A percentile compares a stretch with the other conserved stretches of the same genome.
Conservation (phyloP, 768 basidiomycete species). For the Mycena venus region DNA sequence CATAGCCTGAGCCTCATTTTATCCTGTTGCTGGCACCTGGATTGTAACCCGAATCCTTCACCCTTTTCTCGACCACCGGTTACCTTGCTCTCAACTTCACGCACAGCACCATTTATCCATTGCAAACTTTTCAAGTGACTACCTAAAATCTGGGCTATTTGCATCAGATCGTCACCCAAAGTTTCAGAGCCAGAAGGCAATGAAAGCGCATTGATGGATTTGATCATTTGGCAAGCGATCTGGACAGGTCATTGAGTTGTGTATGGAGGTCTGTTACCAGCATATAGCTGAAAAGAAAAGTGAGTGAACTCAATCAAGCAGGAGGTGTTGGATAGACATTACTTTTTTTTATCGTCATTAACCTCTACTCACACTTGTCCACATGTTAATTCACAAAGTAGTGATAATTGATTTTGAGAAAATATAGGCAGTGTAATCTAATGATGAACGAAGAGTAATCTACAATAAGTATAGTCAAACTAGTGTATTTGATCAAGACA, state of each 20-base stretch:
- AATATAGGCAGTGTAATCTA: not conserved
- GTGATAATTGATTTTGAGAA: no score
- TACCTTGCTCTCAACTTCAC: conserved; percentile 86
- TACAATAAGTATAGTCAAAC: not conserved
- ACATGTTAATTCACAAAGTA: no score
- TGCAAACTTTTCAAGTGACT: conserved; percentile 94
- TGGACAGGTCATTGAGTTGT: conserved; percentile 93
- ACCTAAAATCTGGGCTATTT: conserved; percentile 93
- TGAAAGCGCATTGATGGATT: conserved; percentile 90
- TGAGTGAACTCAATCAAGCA: conserved; percentile 10
- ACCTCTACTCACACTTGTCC: no score
- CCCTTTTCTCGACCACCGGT: conserved; percentile 81
- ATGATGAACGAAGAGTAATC: not conserved
- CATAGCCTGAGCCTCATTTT: conserved; percentile 53
- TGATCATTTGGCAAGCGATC: conserved; percentile 95
- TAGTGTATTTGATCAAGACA: not conserved
- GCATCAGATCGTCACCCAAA: conserved; percentile 83
- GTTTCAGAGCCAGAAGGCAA: conserved; percentile 58
- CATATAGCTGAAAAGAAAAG: conserved; percentile 72
- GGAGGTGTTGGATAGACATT: conserved; percentile 15
- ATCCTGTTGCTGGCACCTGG: conserved; percentile 48
- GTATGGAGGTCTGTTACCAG: conserved; percentile 93
- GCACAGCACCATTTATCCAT: conserved; percentile 91
- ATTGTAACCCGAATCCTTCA: conserved; percentile 62
- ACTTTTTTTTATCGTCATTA: no score